These are phyloP conservation scores for Isoetes taiwanensis DNA, from an alignment of 75 land plant species.

Conservation along the genomic window DNA sequence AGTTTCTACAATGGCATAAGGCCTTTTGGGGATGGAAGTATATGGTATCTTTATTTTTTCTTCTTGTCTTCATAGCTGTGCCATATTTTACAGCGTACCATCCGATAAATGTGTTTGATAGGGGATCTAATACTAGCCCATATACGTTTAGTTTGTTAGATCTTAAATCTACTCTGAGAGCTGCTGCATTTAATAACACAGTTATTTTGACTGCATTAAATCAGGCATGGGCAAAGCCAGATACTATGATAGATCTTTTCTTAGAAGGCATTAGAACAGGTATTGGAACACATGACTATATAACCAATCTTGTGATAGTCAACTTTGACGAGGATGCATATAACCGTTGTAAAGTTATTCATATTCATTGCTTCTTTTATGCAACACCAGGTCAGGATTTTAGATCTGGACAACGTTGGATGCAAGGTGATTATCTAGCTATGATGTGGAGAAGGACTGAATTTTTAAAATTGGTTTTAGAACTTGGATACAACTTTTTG, in stretches of 20 bases:
- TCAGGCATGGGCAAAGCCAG: background rate
- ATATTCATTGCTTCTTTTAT: background rate
- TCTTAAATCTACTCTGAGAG: too few relatives aligned
- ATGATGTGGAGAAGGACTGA: constrained; percentile 6
- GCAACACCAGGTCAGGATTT: background rate
- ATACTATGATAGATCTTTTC: background rate
- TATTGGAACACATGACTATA: background rate
- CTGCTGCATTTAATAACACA: too few relatives aligned
- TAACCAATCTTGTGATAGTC: background rate
- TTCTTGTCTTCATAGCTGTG: too few relatives aligned
- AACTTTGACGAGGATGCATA: constrained; percentile 1
- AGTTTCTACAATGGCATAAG: too few relatives aligned
- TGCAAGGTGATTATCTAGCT: background rate
- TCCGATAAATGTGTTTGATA: too few relatives aligned
- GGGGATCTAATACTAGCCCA: too few relatives aligned
- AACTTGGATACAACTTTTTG: constrained; percentile 3
- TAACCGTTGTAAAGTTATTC: background rate
- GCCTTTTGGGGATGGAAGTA: too few relatives aligned
- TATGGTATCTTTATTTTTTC: too few relatives aligned
- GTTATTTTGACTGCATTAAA: background rate
- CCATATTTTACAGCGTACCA: too few relatives aligned
- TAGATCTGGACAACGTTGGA: background rate
- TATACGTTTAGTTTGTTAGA: too few relatives aligned
- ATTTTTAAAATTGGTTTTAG: background rate
- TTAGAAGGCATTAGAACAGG: background rate